Evolutionary conservation across 1,284 basidiomycete genomes (phyloP), one percentile per base, ranked within the genome.

Genomic region (Trichosporon sp.): DNA sequence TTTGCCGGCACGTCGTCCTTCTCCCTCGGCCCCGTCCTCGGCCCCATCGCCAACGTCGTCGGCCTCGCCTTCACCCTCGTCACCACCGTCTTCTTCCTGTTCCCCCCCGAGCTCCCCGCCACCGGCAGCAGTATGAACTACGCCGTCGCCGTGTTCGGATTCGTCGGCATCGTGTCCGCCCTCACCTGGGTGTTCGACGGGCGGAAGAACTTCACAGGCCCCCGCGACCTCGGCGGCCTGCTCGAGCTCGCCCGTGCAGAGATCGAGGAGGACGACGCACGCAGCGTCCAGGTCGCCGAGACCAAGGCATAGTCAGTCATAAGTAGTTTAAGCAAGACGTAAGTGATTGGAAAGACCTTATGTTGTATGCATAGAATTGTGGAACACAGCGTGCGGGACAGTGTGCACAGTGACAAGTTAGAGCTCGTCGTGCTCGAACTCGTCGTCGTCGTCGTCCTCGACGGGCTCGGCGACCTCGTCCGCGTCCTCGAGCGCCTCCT

Each of bases 21-120:
- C 68, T 78, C 74, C 15, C 75, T 81, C 21, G 80, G 77, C 12
- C 78, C 77, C 1, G 66, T 81, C 64, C 66, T 76, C 25, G 80
- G 81, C 0, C 80, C 78, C 0, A 71, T 81, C 0, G 68, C 81
- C 68, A 86, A 86, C 68, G 56, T 80, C 12, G n/a, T 27, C 21
- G 78, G 81, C 0, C 74, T 86, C 32, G 64, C 74, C 13, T 86
- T 86, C 70, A 81, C 80, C 0, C 42, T 77, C 9, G 70, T 86
- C 58, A 86, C 85, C 2, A 78, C 80, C 27, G 80, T 86, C 18
- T 85, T 85, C 76, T 86, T 86, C 81, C 72, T 85, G 25, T 85
- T 86, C 81, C 85, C 85, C 0, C 84, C 85, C 15, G 81, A 76
- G 8, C 65, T 83, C 0, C 83, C 84, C 3, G 81, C 83, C 2